Conservation (phyloP, 2,329 filamentous ascomycete species). For the Neoscytalidium dimidiatum region DNA sequence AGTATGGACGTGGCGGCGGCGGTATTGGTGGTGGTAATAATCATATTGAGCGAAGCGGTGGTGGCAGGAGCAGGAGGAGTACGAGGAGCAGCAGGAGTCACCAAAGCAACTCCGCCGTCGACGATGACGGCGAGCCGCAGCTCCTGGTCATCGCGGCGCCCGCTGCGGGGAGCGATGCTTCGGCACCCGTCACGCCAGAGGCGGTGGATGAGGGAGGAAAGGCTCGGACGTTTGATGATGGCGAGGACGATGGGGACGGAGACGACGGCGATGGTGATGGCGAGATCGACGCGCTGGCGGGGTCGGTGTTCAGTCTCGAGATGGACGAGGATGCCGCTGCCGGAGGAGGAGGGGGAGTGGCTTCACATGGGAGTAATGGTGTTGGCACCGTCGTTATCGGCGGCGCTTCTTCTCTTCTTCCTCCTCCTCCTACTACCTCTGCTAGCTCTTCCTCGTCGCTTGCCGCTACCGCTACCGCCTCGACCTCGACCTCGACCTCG, state of each 20-base stretch:
- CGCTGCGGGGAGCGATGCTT: not conserved
- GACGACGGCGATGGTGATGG: not conserved
- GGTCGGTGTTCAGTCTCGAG: constrained; percentile 5
- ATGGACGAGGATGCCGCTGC: not conserved
- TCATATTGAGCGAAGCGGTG: not conserved
- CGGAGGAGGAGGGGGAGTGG: no score
- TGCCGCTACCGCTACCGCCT: no score
- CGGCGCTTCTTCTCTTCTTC: not conserved
- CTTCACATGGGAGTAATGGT: no score
- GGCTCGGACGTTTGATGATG: not conserved
- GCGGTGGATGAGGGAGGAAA: not conserved
- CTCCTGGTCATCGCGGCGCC: constrained; percentile 2
- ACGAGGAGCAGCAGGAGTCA: not conserved
- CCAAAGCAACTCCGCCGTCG: not conserved
- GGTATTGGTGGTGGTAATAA: not conserved
- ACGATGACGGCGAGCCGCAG: not conserved
- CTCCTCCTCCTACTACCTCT: not conserved
- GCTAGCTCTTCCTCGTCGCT: no score
- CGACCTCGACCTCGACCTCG: no score
- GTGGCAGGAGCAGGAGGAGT: not conserved
- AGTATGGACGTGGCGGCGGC: not conserved
- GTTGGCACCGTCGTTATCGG: no score
- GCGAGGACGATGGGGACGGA: not conserved
- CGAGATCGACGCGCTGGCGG: not conserved
- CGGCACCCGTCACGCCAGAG: constrained; percentile 3